Percentiles rank a stretch among this genome's conserved stretches.
Evolutionary conservation across 768 basidiomycete genomes (phyloP).

Genomic region (Leucosporidium creatinivorum): DNA sequence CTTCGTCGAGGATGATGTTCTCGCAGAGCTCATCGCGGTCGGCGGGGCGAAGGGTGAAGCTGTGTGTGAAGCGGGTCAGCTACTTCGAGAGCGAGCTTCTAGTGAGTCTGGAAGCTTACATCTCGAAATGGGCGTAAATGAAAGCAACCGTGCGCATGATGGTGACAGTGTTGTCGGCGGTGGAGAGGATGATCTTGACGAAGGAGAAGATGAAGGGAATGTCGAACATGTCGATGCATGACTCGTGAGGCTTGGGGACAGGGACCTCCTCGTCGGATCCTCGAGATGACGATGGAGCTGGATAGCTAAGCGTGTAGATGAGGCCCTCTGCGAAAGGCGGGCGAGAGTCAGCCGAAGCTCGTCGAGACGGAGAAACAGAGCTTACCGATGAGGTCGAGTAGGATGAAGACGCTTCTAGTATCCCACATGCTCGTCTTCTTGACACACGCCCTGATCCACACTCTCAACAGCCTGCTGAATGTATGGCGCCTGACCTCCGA

Average conservation of each 20-base stretch:
- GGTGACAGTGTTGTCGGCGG: conserved; percentile 46
- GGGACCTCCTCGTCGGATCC: conserved; percentile 15
- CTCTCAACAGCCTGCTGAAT: conserved; percentile 43
- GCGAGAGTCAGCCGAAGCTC: background rate
- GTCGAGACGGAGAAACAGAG: background rate
- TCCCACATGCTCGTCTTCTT: conserved; percentile 45
- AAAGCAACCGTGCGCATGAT: conserved; percentile 45
- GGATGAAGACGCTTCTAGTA: conserved; percentile 45
- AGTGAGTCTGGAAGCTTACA: conserved; percentile 18
- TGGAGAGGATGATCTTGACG: conserved; percentile 41
- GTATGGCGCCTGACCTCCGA: conserved; percentile 26
- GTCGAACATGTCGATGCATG: conserved; percentile 40
- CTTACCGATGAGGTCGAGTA: conserved; percentile 45
- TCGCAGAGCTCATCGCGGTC: conserved; percentile 44
- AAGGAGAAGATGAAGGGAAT: conserved; percentile 43
- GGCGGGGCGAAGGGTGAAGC: conserved; percentile 32
- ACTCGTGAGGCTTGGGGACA: conserved; percentile 20
- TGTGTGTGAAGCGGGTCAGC: conserved; percentile 10
- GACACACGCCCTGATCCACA: conserved; percentile 43
- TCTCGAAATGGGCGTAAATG: conserved; percentile 46
- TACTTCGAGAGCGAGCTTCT: background rate
- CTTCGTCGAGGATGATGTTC: conserved; percentile 42
- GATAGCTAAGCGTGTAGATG: conserved; percentile 41
- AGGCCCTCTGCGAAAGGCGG: conserved; percentile 32
- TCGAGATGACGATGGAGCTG: conserved; percentile 10